Conservation (phyloP, 225 moss, liverwort and hornwort genomes). For the Thuidium tamariscinum region DNA sequence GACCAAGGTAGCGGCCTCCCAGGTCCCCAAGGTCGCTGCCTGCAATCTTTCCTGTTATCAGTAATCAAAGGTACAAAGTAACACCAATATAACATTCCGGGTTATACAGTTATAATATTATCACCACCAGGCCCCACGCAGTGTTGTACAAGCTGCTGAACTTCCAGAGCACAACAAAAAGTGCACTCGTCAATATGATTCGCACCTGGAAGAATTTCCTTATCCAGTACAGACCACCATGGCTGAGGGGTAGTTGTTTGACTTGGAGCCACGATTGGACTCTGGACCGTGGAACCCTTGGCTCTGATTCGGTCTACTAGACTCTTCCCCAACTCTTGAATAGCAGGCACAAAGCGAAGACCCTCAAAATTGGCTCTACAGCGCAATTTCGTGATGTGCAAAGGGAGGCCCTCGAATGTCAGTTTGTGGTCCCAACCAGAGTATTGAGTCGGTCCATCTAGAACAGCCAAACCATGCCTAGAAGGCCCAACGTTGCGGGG, state of each 20-base stretch:
- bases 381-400: constrained; percentile 40
- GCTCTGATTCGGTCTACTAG: constrained; percentile 41
- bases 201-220: constrained; percentile 6
- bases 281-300: constrained; percentile 22
- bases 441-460: constrained; percentile 29
- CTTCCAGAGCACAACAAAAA: not conserved
- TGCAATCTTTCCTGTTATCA: not conserved
- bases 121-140: not conserved
- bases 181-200: not conserved
- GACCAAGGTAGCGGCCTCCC: constrained; percentile 41
- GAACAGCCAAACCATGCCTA: constrained; percentile 52
- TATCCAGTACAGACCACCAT: constrained; percentile 40
- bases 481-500: not conserved
- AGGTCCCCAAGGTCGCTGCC: constrained; percentile 1
- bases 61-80: not conserved
- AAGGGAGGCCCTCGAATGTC: constrained; percentile 48
- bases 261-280: constrained; percentile 2
- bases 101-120: not conserved
- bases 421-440: constrained; percentile 58
- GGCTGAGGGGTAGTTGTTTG: constrained; percentile 11
- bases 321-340: constrained; percentile 39
- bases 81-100: not conserved
- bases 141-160: not conserved
- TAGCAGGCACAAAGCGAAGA: constrained; percentile 38
- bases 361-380: constrained; percentile 52